A percentile compares a stretch with the other conserved stretches of the same genome.
phyloP scores from a whole-genome alignment of 2,329 filamentous ascomycete species.

The Rhinocladiella mackenziei region DNA sequence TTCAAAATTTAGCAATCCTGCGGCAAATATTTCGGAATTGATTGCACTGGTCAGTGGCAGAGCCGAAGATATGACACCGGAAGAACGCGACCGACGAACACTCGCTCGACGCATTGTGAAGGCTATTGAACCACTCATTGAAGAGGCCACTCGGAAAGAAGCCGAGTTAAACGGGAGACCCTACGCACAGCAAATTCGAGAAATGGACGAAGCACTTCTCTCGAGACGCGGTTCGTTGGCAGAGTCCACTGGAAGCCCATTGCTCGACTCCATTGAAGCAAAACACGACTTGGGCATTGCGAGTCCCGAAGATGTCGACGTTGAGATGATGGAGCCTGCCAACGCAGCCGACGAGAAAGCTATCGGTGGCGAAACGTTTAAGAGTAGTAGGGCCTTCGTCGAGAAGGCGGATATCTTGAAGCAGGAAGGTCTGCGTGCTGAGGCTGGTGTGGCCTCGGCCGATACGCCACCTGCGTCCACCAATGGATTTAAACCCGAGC shows the following conservation, averaged over 20 bases:
- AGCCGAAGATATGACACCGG: slow-evolving; percentile 47
- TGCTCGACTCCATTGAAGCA: slow-evolving; percentile 35
- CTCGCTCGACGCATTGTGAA: slow-evolving; percentile 88
- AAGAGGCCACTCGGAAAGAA: slow-evolving; percentile 73
- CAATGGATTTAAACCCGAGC: slow-evolving; percentile 32
- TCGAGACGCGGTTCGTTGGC: slow-evolving; percentile 51
- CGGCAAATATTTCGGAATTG: slow-evolving; percentile 43
- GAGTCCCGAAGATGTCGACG: slow-evolving; percentile 30
- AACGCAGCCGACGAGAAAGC: slow-evolving; percentile 28
- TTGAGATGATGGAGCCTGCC: slow-evolving; percentile 39
- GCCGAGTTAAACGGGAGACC: slow-evolving; percentile 71
- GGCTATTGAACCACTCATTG: slow-evolving; percentile 70
- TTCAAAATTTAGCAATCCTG: slow-evolving; percentile 50
- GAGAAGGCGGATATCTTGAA: slow-evolving; percentile 10
- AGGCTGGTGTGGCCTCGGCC: slow-evolving; percentile 12
- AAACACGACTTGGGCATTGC: slow-evolving; percentile 17
- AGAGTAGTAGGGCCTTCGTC: background rate
- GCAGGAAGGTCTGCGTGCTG: slow-evolving; percentile 4
- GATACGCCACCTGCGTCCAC: slow-evolving; percentile 31
- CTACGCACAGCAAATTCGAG: slow-evolving; percentile 64
- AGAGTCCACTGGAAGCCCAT: slow-evolving; percentile 23
- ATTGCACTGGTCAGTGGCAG: slow-evolving; percentile 51
- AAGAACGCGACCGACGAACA: slow-evolving; percentile 75
- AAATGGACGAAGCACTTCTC: slow-evolving; percentile 66
- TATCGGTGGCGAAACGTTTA: slow-evolving; percentile 2